phyloP scores from a whole-genome alignment of 1,284 basidiomycete genomes.

The Leccinum griseonigrum region DNA sequence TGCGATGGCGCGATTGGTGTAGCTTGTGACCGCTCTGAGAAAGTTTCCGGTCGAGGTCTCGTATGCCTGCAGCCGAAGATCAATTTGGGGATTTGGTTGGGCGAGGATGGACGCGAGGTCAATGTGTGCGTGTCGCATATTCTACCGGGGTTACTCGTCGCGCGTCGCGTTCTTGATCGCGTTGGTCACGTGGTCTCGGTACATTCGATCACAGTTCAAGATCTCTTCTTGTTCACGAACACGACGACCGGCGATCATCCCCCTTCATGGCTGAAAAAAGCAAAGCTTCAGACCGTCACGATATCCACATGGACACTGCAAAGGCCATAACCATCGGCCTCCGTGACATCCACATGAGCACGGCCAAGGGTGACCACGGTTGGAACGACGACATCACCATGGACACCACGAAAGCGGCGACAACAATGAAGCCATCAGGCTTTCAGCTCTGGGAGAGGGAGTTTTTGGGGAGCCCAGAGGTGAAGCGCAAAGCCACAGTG shows the following conservation, averaged over 20 bases:
- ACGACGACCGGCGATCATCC: not conserved
- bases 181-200: constrained; percentile 22
- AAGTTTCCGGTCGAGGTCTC: constrained; percentile 68
- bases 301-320: constrained; percentile 73
- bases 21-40: constrained; percentile 63
- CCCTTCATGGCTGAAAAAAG: constrained; percentile 13
- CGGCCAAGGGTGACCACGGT: constrained; percentile 52
- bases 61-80: constrained; percentile 59
- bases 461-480: constrained; percentile 78
- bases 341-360: constrained; percentile 65
- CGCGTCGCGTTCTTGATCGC: constrained; percentile 4
- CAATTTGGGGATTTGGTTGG: constrained; percentile 58
- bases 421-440: constrained; percentile 51
- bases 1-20: constrained; percentile 62
- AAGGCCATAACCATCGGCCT: constrained; percentile 48
- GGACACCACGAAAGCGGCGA: constrained; percentile 53
- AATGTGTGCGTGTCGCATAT: constrained; percentile 54
- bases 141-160: not conserved
- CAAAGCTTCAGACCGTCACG: constrained; percentile 31
- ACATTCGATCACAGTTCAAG: not conserved
- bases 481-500: constrained; percentile 91
- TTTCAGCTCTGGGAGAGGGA: constrained; percentile 84
- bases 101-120: constrained; percentile 58
- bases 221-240: not conserved
- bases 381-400: constrained; percentile 58